phyloP scores from a whole-genome alignment of 163 green algal genomes.

The Chlamydomonas reinhardtii region DNA sequence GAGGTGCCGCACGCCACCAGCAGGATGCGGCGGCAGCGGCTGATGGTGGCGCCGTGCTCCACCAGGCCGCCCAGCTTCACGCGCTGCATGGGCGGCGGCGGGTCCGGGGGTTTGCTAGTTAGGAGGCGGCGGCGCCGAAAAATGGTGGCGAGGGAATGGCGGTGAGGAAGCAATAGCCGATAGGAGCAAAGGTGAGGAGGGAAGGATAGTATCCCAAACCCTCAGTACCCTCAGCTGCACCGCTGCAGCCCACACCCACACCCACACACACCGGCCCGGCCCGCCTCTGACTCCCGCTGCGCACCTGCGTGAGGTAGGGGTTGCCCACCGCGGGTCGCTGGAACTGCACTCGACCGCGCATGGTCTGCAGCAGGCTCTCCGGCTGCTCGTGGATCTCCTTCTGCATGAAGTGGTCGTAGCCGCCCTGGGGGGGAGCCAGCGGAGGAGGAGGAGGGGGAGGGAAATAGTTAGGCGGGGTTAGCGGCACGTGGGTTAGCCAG shows the following conservation, averaged over 20 bases:
- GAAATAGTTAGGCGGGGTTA: too few relatives aligned
- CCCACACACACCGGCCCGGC: too few relatives aligned
- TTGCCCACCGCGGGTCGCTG: constrained; percentile 56
- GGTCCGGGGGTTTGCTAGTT: background rate
- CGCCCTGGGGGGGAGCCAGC: constrained; percentile 63
- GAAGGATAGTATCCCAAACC: too few relatives aligned
- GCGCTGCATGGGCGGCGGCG: constrained; percentile 44
- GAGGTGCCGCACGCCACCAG: constrained; percentile 96
- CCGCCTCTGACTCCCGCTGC: too few relatives aligned
- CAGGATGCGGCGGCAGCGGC: constrained; percentile 84
- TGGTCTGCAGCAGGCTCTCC: constrained; percentile 87
- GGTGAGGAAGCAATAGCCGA: too few relatives aligned
- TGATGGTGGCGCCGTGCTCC: constrained; percentile 82
- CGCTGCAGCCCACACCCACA: too few relatives aligned
- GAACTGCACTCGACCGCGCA: constrained; percentile 84
- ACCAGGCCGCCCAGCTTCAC: constrained; percentile 94
- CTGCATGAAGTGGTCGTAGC: constrained; percentile 98
- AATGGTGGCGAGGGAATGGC: too few relatives aligned
- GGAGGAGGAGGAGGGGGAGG: background rate
- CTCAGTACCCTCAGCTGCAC: too few relatives aligned
- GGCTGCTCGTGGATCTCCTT: constrained; percentile 98
- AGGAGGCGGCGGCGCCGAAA: too few relatives aligned
- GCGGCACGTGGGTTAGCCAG: too few relatives aligned
- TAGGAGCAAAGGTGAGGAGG: too few relatives aligned
- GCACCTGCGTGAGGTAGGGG: constrained; percentile 48